Base-by-base conservation (phyloP, 495 filamentous ascomycete species). In the Aspergillus ellipticus region DNA sequence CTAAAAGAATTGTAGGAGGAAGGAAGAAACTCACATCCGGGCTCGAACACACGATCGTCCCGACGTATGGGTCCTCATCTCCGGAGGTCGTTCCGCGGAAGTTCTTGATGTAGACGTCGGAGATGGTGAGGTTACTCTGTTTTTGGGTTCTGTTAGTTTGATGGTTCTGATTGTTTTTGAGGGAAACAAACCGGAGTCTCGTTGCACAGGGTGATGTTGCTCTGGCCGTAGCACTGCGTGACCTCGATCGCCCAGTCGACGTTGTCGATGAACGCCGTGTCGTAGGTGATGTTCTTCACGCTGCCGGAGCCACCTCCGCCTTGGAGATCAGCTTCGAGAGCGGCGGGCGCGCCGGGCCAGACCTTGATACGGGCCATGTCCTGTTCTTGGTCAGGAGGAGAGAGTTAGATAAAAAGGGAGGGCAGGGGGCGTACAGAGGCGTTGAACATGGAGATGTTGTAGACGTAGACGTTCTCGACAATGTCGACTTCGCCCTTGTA, bases 281-380 rank as follows among this genome's bases (percentile, higher is more conserved):
- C 74, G 60, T 82, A 86, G 19, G 79, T 83, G 56, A 85, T 74
- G 61, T 82, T 81, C 42, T 70, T 71, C 31, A 85, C 82, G 33
- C 62, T 64, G 33, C 84, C 84, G 1, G 63, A 67, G 16, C 84
- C 84, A 11, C 83, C 84, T 19, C 83, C 83, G 22, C 82, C 83
- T 64, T 85, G 81, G 2, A 86, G 75, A 53, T 84, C 81, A 19
- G 74, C 77, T 6, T 74, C 80, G 20, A 83, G 60, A 1, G 66
- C 76, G 16, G 75, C 74, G 15, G 74, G 63, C 17, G 72, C 64
- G 42, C 82, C 82, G 2, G 84, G 83, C 84, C 84, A 87, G 60
- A 85, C 83, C 70, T 89, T 88, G 70, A 88, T 88, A 41, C 85
- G 83, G 8, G 85, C 86, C 46, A 85, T 85, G 58, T 88, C 79